phyloP scores from a whole-genome alignment of 163 green algal species.

The Picocystis sp. region DNA sequence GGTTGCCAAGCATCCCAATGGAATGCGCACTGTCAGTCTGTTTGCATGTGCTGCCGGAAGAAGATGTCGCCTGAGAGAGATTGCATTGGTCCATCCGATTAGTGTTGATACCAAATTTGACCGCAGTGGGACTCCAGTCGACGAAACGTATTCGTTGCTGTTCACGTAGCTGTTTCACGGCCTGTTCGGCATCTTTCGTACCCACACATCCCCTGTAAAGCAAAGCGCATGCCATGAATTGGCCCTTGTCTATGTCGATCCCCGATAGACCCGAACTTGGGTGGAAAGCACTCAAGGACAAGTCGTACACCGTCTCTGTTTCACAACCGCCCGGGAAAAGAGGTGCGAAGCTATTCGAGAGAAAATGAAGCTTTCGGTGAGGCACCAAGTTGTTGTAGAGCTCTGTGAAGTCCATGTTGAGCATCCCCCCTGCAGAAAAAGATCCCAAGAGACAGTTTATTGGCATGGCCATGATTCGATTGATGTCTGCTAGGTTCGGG shows the following conservation, averaged over 20 bases:
- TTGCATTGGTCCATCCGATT: not conserved
- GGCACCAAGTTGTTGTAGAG: constrained; percentile 6
- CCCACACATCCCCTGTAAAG: constrained; percentile 5
- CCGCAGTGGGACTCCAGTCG: constrained; percentile 4
- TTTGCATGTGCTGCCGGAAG: too few relatives aligned
- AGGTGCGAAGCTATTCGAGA: constrained; percentile 2
- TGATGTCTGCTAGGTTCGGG: not conserved
- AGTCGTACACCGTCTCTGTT: constrained; percentile 1
- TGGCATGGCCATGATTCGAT: constrained; percentile 4
- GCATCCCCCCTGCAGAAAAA: constrained; percentile 1
- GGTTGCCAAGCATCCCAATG: too few relatives aligned
- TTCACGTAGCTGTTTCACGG: not conserved
- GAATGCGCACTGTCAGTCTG: too few relatives aligned
- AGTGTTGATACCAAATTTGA: constrained; percentile 3
- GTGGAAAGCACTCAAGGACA: constrained; percentile 2
- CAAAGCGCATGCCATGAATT: constrained; percentile 6
- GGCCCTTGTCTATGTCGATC: not conserved
- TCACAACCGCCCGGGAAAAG: constrained; percentile 1
- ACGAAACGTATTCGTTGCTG: constrained; percentile 1
- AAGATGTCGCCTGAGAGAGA: too few relatives aligned
- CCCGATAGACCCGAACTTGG: not conserved
- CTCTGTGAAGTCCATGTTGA: constrained; percentile 8
- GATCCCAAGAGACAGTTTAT: not conserved
- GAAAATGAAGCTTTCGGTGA: constrained; percentile 1
- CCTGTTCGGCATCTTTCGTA: constrained; percentile 2